Evolutionary conservation across 164 flowering plant species (phyloP).

Genomic region (Vitis rotundifolia): DNA sequence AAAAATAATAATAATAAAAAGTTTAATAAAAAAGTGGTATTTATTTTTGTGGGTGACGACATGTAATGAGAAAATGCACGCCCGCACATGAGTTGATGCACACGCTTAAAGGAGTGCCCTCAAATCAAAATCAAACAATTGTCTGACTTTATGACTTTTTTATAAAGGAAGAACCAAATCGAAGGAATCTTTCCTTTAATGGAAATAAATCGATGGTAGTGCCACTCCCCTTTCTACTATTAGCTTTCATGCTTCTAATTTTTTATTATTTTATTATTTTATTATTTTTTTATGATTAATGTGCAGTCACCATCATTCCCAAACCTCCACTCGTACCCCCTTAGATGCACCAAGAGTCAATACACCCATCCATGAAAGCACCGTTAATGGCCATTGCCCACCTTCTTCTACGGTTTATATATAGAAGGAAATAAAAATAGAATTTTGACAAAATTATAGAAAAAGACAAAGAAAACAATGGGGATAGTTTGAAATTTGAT

Average conservation of each 20-base stretch:
- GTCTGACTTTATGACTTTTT: constrained; percentile 9
- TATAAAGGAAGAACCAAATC: not conserved
- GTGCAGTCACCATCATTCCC: not conserved
- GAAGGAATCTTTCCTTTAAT: constrained; percentile 37
- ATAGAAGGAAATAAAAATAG: too few species aligned
- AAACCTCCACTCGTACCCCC: not conserved
- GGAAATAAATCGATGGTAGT: constrained; percentile 19
- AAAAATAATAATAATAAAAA: too few species aligned
- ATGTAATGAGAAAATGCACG: not conserved
- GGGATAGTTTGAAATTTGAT: too few species aligned
- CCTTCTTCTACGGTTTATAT: too few species aligned
- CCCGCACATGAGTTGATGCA: constrained; percentile 18
- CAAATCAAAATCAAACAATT: not conserved
- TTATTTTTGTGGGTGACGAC: not conserved
- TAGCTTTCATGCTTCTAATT: not conserved
- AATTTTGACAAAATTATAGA: too few species aligned
- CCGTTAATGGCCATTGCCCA: too few species aligned
- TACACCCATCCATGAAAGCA: not conserved
- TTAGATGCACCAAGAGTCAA: not conserved
- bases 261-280: not conserved
- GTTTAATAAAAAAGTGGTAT: not conserved
- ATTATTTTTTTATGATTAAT: not conserved
- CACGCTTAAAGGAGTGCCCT: constrained; percentile 12
- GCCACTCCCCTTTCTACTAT: not conserved
- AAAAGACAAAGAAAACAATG: too few species aligned